A percentile compares a stretch with the other conserved stretches of the same genome.
Evolutionary conservation across 75 land plant genomes (phyloP).

Genomic region (Isoetes taiwanensis): DNA sequence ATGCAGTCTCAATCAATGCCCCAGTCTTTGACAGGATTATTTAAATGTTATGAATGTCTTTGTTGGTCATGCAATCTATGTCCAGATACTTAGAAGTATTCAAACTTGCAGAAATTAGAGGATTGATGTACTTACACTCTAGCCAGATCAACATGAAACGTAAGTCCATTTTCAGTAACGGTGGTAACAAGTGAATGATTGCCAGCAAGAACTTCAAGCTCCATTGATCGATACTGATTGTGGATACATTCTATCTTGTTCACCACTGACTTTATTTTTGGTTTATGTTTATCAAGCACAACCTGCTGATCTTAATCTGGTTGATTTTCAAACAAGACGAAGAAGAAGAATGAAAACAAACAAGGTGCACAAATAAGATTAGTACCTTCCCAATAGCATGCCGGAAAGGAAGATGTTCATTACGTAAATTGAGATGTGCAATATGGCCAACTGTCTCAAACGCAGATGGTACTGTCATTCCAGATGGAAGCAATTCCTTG

Average conservation of each 20-base stretch:
- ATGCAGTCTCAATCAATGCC: no score
- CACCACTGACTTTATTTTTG: conserved; percentile 77
- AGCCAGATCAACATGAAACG: conserved; percentile 73
- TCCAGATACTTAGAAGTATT: no score
- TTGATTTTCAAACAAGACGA: neutral
- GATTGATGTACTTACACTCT: conserved; percentile 58
- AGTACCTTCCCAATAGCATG: conserved; percentile 69
- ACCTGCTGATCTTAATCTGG: conserved; percentile 34
- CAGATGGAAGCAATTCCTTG: conserved; percentile 53
- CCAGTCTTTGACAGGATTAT: no score
- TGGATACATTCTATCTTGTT: conserved; percentile 62
- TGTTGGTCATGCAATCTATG: no score
- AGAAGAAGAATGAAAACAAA: neutral
- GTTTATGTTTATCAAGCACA: conserved; percentile 65
- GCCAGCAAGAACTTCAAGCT: conserved; percentile 89
- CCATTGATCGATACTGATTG: conserved; percentile 69
- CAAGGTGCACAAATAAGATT: neutral
- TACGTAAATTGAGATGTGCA: conserved; percentile 64
- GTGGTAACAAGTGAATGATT: conserved; percentile 72
- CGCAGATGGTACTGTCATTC: conserved; percentile 42
- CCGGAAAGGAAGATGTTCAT: conserved; percentile 60
- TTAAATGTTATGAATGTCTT: no score
- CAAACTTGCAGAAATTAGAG: no score
- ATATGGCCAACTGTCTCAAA: conserved; percentile 87
- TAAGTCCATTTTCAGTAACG: conserved; percentile 73